phyloP scores from a whole-genome alignment of 139 green algal species.

The Chlamydomonas sp. region DNA sequence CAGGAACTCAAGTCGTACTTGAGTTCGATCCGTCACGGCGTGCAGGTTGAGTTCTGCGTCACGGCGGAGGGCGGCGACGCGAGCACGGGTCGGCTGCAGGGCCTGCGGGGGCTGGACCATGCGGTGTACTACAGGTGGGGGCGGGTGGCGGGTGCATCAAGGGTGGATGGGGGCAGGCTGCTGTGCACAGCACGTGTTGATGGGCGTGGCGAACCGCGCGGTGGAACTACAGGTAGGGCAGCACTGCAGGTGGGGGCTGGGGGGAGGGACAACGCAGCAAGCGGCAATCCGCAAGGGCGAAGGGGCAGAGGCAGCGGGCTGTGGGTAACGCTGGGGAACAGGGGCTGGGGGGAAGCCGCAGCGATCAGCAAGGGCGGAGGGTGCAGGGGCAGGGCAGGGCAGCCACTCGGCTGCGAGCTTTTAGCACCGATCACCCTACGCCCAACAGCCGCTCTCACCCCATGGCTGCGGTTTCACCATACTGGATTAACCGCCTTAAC shows the following conservation, averaged over 20 bases:
- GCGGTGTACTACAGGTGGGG: slow-evolving; percentile 69
- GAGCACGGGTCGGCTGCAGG: slow-evolving; percentile 60
- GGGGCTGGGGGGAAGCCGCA: too few relatives aligned
- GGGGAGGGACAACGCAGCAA: too few relatives aligned
- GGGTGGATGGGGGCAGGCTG: neutral
- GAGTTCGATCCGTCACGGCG: neutral
- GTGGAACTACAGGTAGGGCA: too few relatives aligned
- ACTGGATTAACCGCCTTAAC: neutral
- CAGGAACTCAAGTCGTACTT: neutral
- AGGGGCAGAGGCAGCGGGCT: too few relatives aligned
- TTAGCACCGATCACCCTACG: too few relatives aligned
- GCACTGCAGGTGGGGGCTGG: too few relatives aligned
- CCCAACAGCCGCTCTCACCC: neutral
- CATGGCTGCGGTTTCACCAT: neutral
- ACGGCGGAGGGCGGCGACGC: slow-evolving; percentile 76
- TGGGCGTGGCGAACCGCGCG: too few relatives aligned
- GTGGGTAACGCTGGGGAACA: too few relatives aligned
- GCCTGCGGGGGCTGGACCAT: slow-evolving; percentile 70
- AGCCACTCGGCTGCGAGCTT: too few relatives aligned
- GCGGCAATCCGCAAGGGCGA: too few relatives aligned
- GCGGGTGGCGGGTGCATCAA: neutral
- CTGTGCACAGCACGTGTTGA: neutral
- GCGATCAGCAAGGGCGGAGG: too few relatives aligned
- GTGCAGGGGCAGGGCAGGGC: too few relatives aligned
- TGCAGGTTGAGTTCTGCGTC: slow-evolving; percentile 79